Evolutionary conservation across 331 rosid species (phyloP), one percentile per base, ranked within the genome.

Genomic region (Telfairia occidentalis): DNA sequence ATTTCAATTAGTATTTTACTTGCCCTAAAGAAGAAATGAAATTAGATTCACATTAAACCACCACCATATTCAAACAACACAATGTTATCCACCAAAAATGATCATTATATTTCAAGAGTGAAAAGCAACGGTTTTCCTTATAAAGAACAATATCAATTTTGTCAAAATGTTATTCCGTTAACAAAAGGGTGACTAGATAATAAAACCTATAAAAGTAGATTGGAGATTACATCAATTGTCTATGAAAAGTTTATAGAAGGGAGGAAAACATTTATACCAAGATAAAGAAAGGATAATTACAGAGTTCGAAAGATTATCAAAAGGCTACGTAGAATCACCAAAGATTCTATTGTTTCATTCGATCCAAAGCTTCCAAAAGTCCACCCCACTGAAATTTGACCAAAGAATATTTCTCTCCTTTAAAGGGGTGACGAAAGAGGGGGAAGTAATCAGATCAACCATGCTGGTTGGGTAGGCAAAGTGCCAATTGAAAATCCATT

Each of bases 1-100:
- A 92, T 92, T 60, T 95, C 97, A 45, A 88, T 77, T 77, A 95
- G 80, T 58, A 84, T 82, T 86, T 86, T 95, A 76, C 81, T 86
- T 71, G 93, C 96, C 78, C 97, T 95, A 91, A 77, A 75, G 74
- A 79, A 63, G n/a, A 67, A 53, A 72, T 15, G 76, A 74, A 73
- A 53, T 76, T 78, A 81, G 66, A 83, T 26, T 75, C 23, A 59
- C 46, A 59, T 10, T 63, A 45, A 43, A 82, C 76, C 80, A 57
- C 32, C 21, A 46, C 24, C 24, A 18, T 50, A 48, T 50, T 50
- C 8, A 16, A n/a, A 50, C 24, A n/a, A n/a, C 3, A n/a, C 26
- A 50, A n/a, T 1, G 57, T 16, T 50, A 50, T 18, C 57, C 1
- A 11, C 53, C 53, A 48, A 48, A 48, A 48, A 12, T 16, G 15